These are phyloP conservation scores for Trypethelium eluteriae DNA, from an alignment of 495 filamentous ascomycete species.

Conservation along the genomic window DNA sequence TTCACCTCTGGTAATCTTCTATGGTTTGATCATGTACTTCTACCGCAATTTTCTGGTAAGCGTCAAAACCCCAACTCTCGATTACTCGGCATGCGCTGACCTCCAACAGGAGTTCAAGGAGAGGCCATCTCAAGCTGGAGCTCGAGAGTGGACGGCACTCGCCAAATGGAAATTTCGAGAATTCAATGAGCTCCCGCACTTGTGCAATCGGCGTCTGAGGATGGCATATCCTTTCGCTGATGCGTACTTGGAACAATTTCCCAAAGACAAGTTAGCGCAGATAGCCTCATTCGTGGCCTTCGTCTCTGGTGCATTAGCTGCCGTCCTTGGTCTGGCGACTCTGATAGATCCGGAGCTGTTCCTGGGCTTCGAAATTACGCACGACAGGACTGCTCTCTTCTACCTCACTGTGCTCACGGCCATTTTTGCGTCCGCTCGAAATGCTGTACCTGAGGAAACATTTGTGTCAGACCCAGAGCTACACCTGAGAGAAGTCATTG, in stretches of 20 bases:
- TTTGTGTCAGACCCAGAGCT: conserved; percentile 87
- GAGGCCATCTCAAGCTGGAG: conserved; percentile 74
- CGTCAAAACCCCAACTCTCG: conserved; percentile 11
- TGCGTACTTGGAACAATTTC: conserved; percentile 91
- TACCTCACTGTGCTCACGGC: conserved; percentile 56
- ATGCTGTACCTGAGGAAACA: conserved; percentile 76
- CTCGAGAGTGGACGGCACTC: conserved; percentile 82
- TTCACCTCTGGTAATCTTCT: conserved; percentile 74
- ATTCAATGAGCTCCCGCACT: conserved; percentile 91
- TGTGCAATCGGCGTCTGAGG: conserved; percentile 80
- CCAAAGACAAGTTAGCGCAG: conserved; percentile 85
- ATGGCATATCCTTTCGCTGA: conserved; percentile 93
- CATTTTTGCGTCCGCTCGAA: conserved; percentile 71
- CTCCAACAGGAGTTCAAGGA: conserved; percentile 71
- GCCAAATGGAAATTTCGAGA: conserved; percentile 98
- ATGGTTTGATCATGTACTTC: conserved; percentile 78
- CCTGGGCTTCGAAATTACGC: conserved; percentile 81
- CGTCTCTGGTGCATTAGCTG: conserved; percentile 72
- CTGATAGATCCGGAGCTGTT: conserved; percentile 85
- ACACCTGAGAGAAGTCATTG: conserved; percentile 75
- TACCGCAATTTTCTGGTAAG: conserved; percentile 82
- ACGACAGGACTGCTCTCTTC: conserved; percentile 73
- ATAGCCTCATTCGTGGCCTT: conserved; percentile 77
- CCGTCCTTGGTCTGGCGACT: conserved; percentile 71
- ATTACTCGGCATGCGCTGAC: background rate